A percentile compares a stretch with the other conserved stretches of the same genome.
These are phyloP conservation scores for Dittrichia graveolens DNA, from an alignment of 129 eudicot genomes.

Conservation along the genomic window DNA sequence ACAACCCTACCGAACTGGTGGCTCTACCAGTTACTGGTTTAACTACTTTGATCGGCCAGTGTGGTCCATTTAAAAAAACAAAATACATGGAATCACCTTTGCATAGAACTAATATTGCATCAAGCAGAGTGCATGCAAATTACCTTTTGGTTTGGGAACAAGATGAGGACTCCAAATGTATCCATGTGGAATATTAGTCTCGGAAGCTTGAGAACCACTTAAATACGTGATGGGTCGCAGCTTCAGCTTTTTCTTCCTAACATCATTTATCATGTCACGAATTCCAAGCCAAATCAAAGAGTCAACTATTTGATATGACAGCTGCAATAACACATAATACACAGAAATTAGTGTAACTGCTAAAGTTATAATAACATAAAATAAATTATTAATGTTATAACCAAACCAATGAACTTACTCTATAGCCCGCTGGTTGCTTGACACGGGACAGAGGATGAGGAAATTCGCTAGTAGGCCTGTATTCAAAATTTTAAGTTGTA, in stretches of 20 bases:
- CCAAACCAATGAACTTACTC: conserved; percentile 61
- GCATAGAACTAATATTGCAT: conserved; percentile 20
- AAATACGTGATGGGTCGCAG: conserved; percentile 93
- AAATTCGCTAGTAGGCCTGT: conserved; percentile 97
- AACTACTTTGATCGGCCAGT: no score
- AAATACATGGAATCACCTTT: conserved; percentile 6
- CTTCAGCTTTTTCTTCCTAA: conserved; percentile 87
- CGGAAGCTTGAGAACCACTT: conserved; percentile 95
- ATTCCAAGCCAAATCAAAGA: conserved; percentile 98
- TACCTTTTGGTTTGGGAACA: conserved; percentile 99
- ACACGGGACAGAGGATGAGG: conserved; percentile 99
- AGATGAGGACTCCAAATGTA: conserved; percentile 99
- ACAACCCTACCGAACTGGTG: no score
- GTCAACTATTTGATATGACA: conserved; percentile 97
- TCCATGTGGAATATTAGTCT: conserved; percentile 82
- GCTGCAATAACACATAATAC: conserved; percentile 58
- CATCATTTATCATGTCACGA: conserved; percentile 96
- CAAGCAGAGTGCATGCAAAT: neutral
- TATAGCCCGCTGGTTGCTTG: conserved; percentile 95
- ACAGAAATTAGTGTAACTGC: conserved; percentile 6
- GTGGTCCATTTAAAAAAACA: neutral
- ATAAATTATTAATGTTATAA: neutral
- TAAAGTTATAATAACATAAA: neutral
- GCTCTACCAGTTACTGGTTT: no score
- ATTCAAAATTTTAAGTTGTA: conserved; percentile 24